phyloP scores from a whole-genome alignment of 2,329 filamentous ascomycete species.

The Hortaea werneckii region DNA sequence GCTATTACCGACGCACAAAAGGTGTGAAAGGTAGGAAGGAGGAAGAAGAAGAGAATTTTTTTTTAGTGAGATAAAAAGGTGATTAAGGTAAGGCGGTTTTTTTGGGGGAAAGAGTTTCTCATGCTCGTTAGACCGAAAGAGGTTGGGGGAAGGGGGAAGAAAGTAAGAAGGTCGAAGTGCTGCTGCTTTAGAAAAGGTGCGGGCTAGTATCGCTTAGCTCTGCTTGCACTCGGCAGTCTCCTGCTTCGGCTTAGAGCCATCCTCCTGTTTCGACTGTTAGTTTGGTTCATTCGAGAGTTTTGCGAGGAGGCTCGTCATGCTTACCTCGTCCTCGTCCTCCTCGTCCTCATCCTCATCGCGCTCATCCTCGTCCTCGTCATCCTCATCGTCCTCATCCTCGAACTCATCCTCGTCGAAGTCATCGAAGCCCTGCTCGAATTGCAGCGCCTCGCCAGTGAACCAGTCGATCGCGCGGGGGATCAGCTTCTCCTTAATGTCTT shows the following conservation, averaged over 20 bases:
- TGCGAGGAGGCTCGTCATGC: slow-evolving; percentile 2
- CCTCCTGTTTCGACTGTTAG: slow-evolving; percentile 52
- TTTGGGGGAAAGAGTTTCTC: too few species aligned
- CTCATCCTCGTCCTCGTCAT: slow-evolving; percentile 75
- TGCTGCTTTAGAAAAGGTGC: neutral
- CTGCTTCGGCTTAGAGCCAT: slow-evolving; percentile 82
- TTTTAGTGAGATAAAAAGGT: too few species aligned
- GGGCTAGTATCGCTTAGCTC: slow-evolving; percentile 44
- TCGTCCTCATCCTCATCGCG: slow-evolving; percentile 64
- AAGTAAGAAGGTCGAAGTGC: too few species aligned
- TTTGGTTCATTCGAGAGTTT: neutral
- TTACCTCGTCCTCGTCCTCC: slow-evolving; percentile 41
- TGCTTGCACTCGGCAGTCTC: slow-evolving; percentile 95
- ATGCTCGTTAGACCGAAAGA: too few species aligned
- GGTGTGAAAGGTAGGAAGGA: too few species aligned
- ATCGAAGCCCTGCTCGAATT: slow-evolving; percentile 87
- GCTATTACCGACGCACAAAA: too few species aligned
- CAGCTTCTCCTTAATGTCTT: slow-evolving; percentile 99
- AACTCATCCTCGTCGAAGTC: slow-evolving; percentile 74
- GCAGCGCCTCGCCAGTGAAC: slow-evolving; percentile 97
- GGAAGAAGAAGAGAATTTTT: too few species aligned
- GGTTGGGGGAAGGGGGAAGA: too few species aligned
- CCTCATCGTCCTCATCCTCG: slow-evolving; percentile 86
- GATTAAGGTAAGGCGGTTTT: too few species aligned
- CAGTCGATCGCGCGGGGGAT: slow-evolving; percentile 97